phyloP scores from a whole-genome alignment of 1,284 basidiomycete genomes.

The Puccinia horiana region DNA sequence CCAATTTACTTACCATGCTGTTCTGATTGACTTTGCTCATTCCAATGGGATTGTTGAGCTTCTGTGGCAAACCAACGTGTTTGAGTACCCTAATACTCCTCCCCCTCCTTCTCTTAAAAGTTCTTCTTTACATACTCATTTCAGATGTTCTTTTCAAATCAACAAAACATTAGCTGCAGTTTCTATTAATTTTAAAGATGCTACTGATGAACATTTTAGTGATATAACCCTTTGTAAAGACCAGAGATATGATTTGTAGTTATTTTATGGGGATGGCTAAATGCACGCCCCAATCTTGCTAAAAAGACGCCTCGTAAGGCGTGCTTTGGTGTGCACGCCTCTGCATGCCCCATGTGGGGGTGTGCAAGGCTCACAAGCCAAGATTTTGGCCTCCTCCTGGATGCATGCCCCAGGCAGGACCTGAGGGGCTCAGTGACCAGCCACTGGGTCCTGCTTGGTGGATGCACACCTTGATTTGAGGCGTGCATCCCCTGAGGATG shows the following conservation, averaged over 20 bases:
- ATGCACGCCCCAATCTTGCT: too few relatives aligned
- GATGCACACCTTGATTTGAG: too few relatives aligned
- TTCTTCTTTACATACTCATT: neutral
- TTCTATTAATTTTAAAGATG: neutral
- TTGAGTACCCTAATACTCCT: neutral
- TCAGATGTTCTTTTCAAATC: neutral
- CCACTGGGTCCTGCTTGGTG: too few relatives aligned
- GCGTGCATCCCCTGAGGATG: too few relatives aligned
- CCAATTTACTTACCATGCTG: neutral
- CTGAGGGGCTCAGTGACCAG: too few relatives aligned
- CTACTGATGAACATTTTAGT: neutral
- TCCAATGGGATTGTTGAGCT: constrained; percentile 16
- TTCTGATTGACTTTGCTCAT: constrained; percentile 22
- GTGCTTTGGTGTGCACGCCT: too few relatives aligned
- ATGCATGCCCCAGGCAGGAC: too few relatives aligned
- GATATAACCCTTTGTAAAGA: neutral
- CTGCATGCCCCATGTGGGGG: too few relatives aligned
- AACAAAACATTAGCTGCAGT: neutral
- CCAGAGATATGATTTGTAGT: neutral
- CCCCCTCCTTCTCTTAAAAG: neutral
- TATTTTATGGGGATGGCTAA: too few relatives aligned
- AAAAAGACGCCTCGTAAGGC: too few relatives aligned
- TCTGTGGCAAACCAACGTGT: neutral
- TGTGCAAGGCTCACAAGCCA: too few relatives aligned
- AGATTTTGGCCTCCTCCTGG: too few relatives aligned